Evolutionary conservation across 1,284 basidiomycete species (phyloP).

Genomic region (Marasmius tenuissimus): DNA sequence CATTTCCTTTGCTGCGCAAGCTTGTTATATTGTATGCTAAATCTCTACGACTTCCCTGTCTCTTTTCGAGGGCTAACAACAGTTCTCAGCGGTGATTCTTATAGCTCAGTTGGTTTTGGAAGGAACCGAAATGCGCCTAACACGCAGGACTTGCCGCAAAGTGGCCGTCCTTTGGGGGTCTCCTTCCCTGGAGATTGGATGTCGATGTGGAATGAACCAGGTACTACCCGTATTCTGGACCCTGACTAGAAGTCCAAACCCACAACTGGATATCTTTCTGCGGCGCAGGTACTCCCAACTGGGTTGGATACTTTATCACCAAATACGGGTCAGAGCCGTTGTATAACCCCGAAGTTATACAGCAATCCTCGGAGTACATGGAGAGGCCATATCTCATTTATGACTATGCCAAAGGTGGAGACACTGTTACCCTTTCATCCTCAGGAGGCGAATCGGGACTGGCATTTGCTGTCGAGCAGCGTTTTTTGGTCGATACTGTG

Average conservation of each 20-base stretch:
- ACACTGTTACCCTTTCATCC: conserved; percentile 24
- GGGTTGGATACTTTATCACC: conserved; percentile 54
- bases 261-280: not conserved
- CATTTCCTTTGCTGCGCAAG: conserved; percentile 33
- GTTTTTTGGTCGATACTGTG: conserved; percentile 32
- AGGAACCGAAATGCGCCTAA: no score
- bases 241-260: not conserved
- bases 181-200: conserved; percentile 37
- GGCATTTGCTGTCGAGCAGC: conserved; percentile 33
- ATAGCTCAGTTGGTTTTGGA: conserved; percentile 41
- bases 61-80: not conserved
- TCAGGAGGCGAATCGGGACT: conserved; percentile 26
- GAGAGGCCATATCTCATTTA: conserved; percentile 42
- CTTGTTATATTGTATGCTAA: conserved; percentile 44
- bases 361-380: conserved; percentile 28
- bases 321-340: conserved; percentile 37
- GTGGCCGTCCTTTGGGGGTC: conserved; percentile 45
- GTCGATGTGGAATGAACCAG: conserved; percentile 41
- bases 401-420: conserved; percentile 51
- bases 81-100: conserved; percentile 48
- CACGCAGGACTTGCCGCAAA: conserved; percentile 27
- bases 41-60: not conserved
- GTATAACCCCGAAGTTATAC: conserved; percentile 23
- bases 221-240: conserved; percentile 23
- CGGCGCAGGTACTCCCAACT: conserved; percentile 11